Evolutionary conservation across 345 rosid species (phyloP).

Genomic region (Triadica sebifera): DNA sequence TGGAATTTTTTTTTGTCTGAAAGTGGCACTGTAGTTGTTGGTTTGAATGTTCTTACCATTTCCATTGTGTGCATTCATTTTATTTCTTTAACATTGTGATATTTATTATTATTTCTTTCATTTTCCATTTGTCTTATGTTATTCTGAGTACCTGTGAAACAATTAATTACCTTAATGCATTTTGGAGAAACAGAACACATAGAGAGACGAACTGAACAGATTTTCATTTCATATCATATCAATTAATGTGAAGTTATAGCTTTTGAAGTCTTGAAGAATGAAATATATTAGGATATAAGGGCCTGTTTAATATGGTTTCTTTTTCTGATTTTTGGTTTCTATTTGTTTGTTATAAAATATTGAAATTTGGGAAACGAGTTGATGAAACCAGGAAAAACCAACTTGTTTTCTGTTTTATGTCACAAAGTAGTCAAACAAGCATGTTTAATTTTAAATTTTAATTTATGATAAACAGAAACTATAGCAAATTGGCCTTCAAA

Average conservation of each 20-base stretch:
- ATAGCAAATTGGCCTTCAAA: too few species aligned
- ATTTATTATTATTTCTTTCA: background rate
- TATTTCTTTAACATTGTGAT: background rate
- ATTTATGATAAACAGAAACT: too few species aligned
- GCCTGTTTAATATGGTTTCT: too few species aligned
- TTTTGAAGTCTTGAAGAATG: too few species aligned
- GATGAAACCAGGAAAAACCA: too few species aligned
- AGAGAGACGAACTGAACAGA: background rate
- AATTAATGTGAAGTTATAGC: background rate
- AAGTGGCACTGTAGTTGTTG: background rate
- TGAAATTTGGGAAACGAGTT: too few species aligned
- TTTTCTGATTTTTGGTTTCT: too few species aligned
- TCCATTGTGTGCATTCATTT: background rate
- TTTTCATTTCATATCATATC: background rate
- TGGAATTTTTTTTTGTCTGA: background rate
- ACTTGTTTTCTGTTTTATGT: too few species aligned
- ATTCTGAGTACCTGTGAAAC: background rate
- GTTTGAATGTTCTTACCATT: background rate
- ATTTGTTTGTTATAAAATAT: too few species aligned
- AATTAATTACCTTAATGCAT: constrained; percentile 1
- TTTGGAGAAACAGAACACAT: background rate
- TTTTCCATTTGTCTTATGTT: background rate
- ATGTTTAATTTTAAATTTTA: too few species aligned
- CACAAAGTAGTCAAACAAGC: too few species aligned
- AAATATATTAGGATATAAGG: too few species aligned